These are phyloP conservation scores for Rosa persica DNA, from an alignment of 306 rosid genomes.

Conservation along the genomic window DNA sequence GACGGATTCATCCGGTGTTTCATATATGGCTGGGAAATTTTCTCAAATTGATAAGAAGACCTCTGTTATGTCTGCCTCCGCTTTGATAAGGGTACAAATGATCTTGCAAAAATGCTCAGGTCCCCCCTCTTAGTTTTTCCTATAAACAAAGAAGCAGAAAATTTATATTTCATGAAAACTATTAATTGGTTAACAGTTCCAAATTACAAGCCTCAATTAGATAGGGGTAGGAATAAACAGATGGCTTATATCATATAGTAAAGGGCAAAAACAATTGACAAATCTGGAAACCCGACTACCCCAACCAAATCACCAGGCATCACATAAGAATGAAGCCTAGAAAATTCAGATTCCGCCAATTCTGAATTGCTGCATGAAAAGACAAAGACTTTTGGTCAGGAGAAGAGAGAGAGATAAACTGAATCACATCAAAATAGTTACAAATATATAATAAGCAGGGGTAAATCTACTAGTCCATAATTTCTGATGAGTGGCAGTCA, in stretches of 20 bases:
- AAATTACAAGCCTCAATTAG: too few species aligned
- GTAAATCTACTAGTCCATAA: too few species aligned
- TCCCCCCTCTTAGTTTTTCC: slow-evolving; percentile 90
- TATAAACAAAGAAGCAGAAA: slow-evolving; percentile 9
- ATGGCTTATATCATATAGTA: background rate
- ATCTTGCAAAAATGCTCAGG: slow-evolving; percentile 72
- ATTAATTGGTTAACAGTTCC: too few species aligned
- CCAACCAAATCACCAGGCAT: background rate
- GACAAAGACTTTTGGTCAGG: too few species aligned
- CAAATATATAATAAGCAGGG: too few species aligned
- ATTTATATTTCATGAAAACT: background rate
- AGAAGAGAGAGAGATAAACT: too few species aligned
- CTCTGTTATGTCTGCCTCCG: slow-evolving; percentile 49
- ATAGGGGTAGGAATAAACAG: too few species aligned
- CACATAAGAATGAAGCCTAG: background rate
- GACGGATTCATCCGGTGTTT: background rate
- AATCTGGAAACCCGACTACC: background rate
- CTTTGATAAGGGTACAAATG: slow-evolving; percentile 65
- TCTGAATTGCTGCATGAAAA: background rate
- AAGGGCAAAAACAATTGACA: background rate
- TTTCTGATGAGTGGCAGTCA: too few species aligned
- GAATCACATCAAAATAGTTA: too few species aligned
- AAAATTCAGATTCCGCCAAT: background rate
- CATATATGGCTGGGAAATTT: background rate
- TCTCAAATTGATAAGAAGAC: background rate